phyloP scores from a whole-genome alignment of 2,329 filamentous ascomycete genomes.

The Parascedosporium putredinis region DNA sequence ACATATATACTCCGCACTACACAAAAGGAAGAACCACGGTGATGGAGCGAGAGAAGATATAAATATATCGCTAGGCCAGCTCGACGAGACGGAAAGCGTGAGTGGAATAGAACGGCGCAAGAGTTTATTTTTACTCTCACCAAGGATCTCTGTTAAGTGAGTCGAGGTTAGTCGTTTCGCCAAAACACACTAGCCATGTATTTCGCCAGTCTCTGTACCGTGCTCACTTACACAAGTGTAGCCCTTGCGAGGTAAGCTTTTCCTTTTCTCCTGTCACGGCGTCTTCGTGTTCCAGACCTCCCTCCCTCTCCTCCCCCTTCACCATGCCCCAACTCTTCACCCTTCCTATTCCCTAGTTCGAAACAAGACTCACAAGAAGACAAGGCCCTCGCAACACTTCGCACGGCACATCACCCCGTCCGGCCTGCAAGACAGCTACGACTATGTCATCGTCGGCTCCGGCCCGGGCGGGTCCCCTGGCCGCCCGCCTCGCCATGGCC shows the following conservation, averaged over 20 bases:
- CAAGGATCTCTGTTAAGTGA: too few species aligned
- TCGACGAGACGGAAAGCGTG: too few species aligned
- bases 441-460: slow-evolving; percentile 53
- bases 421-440: slow-evolving; percentile 30
- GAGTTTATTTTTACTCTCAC: too few species aligned
- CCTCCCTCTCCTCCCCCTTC: neutral
- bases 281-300: too few species aligned
- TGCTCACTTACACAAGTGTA: neutral
- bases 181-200: neutral
- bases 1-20: too few species aligned
- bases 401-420: slow-evolving; percentile 1
- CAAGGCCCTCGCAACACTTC: neutral
- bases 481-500: slow-evolving; percentile 47
- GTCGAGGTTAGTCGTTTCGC: too few species aligned
- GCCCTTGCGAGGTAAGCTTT: neutral
- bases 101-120: too few species aligned
- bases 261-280: neutral
- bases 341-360: too few species aligned
- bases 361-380: too few species aligned
- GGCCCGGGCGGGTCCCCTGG: slow-evolving; percentile 49
- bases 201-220: neutral
- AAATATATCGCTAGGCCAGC: too few species aligned
- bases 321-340: neutral
- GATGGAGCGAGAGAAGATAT: too few species aligned
- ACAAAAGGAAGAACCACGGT: too few species aligned